Evolutionary conservation across 164 flowering plant genomes (phyloP).

Genomic region (Vitis cinerea): DNA sequence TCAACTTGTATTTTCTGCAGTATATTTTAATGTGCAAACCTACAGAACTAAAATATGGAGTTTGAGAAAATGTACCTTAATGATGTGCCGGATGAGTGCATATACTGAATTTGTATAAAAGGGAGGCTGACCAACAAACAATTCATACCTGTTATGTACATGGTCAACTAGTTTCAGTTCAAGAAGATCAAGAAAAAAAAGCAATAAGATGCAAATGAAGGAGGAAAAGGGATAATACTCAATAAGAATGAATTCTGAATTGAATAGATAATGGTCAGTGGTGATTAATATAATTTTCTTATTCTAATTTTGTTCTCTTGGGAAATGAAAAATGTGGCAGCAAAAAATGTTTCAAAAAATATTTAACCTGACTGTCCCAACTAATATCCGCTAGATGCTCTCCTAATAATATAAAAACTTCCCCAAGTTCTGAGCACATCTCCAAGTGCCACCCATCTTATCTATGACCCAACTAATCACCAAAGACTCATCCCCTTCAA

Average conservation of each 20-base stretch:
- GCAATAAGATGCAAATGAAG: background rate
- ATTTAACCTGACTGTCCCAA: too few relatives aligned
- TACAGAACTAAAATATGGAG: background rate
- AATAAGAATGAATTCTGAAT: background rate
- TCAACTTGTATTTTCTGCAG: background rate
- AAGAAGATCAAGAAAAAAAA: background rate
- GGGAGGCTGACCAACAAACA: conserved; percentile 99
- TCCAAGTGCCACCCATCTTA: too few relatives aligned
- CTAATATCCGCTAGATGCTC: too few relatives aligned
- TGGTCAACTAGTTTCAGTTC: background rate
- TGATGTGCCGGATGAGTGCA: conserved; percentile 89
- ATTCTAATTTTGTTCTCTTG: too few relatives aligned
- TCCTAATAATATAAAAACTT: too few relatives aligned
- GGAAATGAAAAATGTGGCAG: too few relatives aligned
- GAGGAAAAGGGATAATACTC: background rate
- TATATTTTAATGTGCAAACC: background rate
- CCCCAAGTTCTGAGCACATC: too few relatives aligned
- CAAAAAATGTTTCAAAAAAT: too few relatives aligned
- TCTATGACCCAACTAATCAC: too few relatives aligned
- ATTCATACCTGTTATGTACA: conserved; percentile 70
- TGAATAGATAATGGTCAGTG: background rate
- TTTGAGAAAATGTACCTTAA: conserved; percentile 55
- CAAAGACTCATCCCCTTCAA: too few relatives aligned
- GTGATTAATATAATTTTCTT: background rate
- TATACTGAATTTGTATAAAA: conserved; percentile 98